Evolutionary conservation across 2,329 filamentous ascomycete species (phyloP), one percentile per base, ranked within the genome.

Genomic region (Uncinocarpus reesii): DNA sequence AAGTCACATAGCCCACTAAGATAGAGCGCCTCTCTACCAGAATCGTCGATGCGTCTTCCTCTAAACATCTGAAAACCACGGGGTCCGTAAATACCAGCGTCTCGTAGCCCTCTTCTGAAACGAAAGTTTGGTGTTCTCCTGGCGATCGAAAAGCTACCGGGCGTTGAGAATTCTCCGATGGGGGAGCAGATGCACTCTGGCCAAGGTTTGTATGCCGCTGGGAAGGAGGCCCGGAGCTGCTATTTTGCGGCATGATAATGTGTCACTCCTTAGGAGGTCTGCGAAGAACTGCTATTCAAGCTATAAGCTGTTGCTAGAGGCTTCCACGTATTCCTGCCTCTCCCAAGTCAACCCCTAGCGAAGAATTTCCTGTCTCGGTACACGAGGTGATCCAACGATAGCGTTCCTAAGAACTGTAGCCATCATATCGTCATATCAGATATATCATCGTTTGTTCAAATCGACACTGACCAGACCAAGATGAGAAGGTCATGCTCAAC

Each of bases 1-100:
- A 96, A 53, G 90, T 74, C 65, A 96, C 89, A 67, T 95, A 96
- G 55, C 90, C 90, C 52, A 78, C 71, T 4, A 98, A 75, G 42
- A 77, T 71, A 42, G 76, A 74, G 48, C 80, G 79, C 46, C 83
- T 81, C 57, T 89, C 79, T 54, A 95, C 73, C 6, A 95, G 80
- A 2, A 73, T 75, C 3, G 87, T 88, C 4, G 77, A 79, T 1
- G 80, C 73, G 55, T 96, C 92, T 62, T 93, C 85, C 69, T 94
- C 85, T 18, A 98, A 78, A 61, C 90, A 94, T 52, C 69, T 74
- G 55, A 83, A 79, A 11, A 80, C 81, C 32, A 83, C 73, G 32
- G 78, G 74, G 62, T 85, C 81, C 35, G 80, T 76, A 53, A 84
- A 73, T 32, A 84, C 79, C 57, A 82, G 75, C 56, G 72, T 73